Percentiles rank a stretch among this genome's conserved stretches.
Evolutionary conservation across 192 early-diverging fungal species (phyloP).

Genomic region (Obelidium mucronatum): DNA sequence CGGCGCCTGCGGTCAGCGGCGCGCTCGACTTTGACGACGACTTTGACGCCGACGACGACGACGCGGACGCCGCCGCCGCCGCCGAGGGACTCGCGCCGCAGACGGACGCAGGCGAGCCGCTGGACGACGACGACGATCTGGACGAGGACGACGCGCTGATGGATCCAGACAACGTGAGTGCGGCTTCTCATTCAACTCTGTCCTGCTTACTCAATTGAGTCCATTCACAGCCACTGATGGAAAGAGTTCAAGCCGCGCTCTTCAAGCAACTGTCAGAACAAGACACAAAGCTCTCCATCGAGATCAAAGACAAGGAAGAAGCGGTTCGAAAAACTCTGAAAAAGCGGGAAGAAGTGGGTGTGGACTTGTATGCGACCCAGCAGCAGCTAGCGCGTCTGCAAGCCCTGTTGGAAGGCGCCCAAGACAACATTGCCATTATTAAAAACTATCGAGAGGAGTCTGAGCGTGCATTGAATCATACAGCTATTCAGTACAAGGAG

Average conservation of each 20-base stretch:
- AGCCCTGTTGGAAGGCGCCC: slow-evolving; percentile 56
- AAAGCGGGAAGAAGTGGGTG: slow-evolving; percentile 62
- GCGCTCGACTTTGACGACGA: neutral
- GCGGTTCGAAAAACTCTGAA: slow-evolving; percentile 47
- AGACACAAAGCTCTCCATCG: slow-evolving; percentile 51
- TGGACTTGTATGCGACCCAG: slow-evolving; percentile 62
- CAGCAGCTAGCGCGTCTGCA: slow-evolving; percentile 66
- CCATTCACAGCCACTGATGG: slow-evolving; percentile 60
- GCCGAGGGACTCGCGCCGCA: slow-evolving; percentile 20
- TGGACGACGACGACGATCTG: slow-evolving; percentile 34
- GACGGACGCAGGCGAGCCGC: slow-evolving; percentile 28
- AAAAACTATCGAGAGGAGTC: slow-evolving; percentile 58
- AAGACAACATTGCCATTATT: slow-evolving; percentile 58
- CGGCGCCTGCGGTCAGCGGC: neutral
- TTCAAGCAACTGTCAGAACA: slow-evolving; percentile 57
- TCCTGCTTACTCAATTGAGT: neutral
- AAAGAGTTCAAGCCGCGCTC: slow-evolving; percentile 64
- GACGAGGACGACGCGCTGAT: slow-evolving; percentile 35
- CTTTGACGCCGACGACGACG: slow-evolving; percentile 21
- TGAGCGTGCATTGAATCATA: slow-evolving; percentile 50
- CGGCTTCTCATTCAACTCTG: neutral
- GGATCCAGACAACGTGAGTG: slow-evolving; percentile 35
- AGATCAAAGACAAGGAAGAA: slow-evolving; percentile 66
- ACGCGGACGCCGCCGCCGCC: neutral
- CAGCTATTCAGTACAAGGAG: slow-evolving; percentile 52